These are phyloP conservation scores for Pleurotus sapidus DNA, from an alignment of 768 basidiomycete genomes.

Conservation along the genomic window DNA sequence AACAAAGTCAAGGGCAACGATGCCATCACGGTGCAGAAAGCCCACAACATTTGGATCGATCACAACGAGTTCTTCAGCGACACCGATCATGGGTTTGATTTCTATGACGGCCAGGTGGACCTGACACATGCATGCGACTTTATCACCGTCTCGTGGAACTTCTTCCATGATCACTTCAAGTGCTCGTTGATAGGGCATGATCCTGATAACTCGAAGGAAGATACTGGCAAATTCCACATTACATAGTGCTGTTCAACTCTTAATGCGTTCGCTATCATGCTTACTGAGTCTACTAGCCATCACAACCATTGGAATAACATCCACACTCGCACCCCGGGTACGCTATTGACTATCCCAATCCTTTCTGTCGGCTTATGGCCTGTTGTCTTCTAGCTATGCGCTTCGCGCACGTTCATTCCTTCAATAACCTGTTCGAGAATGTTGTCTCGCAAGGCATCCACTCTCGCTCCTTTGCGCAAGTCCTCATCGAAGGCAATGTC, in stretches of 20 bases:
- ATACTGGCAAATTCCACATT: constrained; percentile 20
- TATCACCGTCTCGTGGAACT: constrained; percentile 18
- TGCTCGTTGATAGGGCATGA: constrained; percentile 18
- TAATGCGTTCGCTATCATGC: neutral
- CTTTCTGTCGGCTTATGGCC: too few species aligned
- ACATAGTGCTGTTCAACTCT: constrained; percentile 13
- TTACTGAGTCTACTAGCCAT: constrained; percentile 10
- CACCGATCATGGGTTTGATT: constrained; percentile 18
- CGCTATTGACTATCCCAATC: neutral
- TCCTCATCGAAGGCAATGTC: constrained; percentile 20
- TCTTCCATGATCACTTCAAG: constrained; percentile 21
- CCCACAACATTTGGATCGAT: constrained; percentile 20
- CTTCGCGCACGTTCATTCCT: constrained; percentile 18
- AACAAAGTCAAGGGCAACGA: constrained; percentile 23
- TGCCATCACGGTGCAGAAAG: constrained; percentile 16
- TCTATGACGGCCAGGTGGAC: constrained; percentile 19
- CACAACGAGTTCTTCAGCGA: constrained; percentile 22
- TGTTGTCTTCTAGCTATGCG: constrained; percentile 12
- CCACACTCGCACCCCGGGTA: constrained; percentile 20
- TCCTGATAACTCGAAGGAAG: constrained; percentile 13
- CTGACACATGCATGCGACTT: constrained; percentile 20
- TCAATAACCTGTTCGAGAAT: constrained; percentile 18
- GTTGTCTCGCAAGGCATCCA: constrained; percentile 21
- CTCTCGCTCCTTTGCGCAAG: constrained; percentile 18
- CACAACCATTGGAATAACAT: constrained; percentile 21